These are phyloP conservation scores for Barbarea vulgaris DNA, from an alignment of 345 rosid species.

Conservation along the genomic window DNA sequence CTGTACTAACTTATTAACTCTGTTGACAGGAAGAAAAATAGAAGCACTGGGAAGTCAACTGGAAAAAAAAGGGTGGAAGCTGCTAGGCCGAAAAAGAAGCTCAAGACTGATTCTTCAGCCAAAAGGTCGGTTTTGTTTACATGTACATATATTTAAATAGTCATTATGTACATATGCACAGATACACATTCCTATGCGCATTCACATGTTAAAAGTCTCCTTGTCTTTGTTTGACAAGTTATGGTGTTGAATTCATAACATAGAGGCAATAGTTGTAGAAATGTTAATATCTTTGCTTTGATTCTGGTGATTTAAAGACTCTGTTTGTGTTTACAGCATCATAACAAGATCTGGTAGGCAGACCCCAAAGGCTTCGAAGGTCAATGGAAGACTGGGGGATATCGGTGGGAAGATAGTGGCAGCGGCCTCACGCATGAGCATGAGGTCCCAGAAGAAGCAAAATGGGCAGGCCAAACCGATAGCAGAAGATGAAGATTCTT, in stretches of 20 bases:
- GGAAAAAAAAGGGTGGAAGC: background rate
- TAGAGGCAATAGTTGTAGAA: background rate
- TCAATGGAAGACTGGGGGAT: background rate
- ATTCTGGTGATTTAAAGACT: background rate
- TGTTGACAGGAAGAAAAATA: background rate
- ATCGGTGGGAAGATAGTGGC: conserved; percentile 31
- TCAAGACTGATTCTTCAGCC: background rate
- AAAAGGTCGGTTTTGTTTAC: conserved; percentile 7
- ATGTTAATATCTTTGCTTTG: background rate
- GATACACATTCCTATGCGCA: background rate
- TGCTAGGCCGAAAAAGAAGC: background rate
- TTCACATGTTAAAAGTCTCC: background rate
- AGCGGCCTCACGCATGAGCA: conserved; percentile 33
- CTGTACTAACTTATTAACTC: conserved; percentile 3
- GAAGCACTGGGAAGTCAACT: background rate
- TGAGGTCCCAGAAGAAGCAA: background rate
- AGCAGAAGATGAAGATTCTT: background rate
- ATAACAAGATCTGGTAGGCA: background rate
- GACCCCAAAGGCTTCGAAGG: background rate
- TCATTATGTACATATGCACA: background rate
- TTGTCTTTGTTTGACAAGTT: background rate
- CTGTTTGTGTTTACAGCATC: background rate
- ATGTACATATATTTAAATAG: background rate
- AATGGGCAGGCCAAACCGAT: background rate
- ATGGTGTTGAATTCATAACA: background rate